phyloP scores from a whole-genome alignment of 23 red algal species.

The Chondrus crispus region DNA sequence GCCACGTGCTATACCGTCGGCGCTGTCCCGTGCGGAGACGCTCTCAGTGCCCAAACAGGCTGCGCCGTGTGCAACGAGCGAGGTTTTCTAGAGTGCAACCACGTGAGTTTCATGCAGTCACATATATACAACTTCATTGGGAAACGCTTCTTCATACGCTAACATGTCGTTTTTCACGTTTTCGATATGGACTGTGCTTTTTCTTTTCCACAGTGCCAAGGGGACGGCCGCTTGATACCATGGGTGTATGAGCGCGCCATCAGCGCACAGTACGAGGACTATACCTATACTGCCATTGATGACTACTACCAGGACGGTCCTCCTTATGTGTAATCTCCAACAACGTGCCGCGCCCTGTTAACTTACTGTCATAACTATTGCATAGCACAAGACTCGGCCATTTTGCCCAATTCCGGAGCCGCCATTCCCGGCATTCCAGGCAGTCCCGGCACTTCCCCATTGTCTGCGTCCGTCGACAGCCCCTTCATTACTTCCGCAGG shows the following conservation, averaged over 20 bases:
- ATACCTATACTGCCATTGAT: slow-evolving; percentile 52
- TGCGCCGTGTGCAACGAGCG: slow-evolving; percentile 54
- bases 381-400: not conserved
- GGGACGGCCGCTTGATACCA: slow-evolving; percentile 84
- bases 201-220: slow-evolving; percentile 58
- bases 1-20: slow-evolving; percentile 77
- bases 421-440: too few species aligned
- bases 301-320: slow-evolving; percentile 67
- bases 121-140: too few species aligned
- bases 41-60: slow-evolving; percentile 6
- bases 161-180: too few species aligned
- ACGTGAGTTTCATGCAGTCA: slow-evolving; percentile 13
- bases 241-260: slow-evolving; percentile 83
- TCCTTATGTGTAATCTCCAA: slow-evolving; percentile 38
- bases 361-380: not conserved
- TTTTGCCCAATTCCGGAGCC: not conserved
- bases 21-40: slow-evolving; percentile 34
- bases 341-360: not conserved
- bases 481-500: slow-evolving; percentile 45
- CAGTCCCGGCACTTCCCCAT: too few species aligned
- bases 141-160: too few species aligned
- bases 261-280: slow-evolving; percentile 72
- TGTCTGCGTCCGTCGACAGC: not conserved
- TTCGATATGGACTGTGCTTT: too few species aligned
- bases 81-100: slow-evolving; percentile 78